A percentile compares a stretch with the other conserved stretches of the same genome.
phyloP scores from a whole-genome alignment of 768 basidiomycete species.

The Mrakia blollopis region DNA sequence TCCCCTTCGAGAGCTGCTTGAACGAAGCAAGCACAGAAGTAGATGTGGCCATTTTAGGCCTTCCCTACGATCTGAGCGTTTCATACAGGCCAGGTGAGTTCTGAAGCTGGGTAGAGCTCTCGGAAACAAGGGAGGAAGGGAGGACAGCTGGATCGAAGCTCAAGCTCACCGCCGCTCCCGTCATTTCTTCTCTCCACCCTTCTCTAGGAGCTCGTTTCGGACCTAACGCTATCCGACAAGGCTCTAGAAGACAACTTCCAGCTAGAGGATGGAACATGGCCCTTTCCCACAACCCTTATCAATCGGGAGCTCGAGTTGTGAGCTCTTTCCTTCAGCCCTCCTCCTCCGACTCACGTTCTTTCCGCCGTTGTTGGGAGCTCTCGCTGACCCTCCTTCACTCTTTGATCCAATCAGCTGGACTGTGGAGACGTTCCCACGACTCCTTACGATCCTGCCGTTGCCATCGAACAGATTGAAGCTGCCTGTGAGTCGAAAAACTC shows the following conservation, averaged over 20 bases:
- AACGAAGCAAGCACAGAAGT: slow-evolving; percentile 54
- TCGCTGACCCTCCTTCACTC: background rate
- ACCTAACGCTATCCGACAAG: slow-evolving; percentile 75
- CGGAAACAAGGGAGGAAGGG: too few relatives aligned
- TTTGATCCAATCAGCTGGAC: slow-evolving; percentile 1
- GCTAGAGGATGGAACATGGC: slow-evolving; percentile 25
- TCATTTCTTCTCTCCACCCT: background rate
- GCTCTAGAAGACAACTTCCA: slow-evolving; percentile 51
- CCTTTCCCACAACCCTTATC: slow-evolving; percentile 26
- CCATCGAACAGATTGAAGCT: slow-evolving; percentile 79
- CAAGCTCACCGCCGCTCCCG: slow-evolving; percentile 50
- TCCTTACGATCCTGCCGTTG: slow-evolving; percentile 76
- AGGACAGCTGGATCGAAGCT: slow-evolving; percentile 42
- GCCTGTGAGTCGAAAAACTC: slow-evolving; percentile 49
- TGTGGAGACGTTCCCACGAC: slow-evolving; percentile 60
- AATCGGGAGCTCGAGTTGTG: slow-evolving; percentile 19
- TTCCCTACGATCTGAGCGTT: slow-evolving; percentile 45
- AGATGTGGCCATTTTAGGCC: slow-evolving; percentile 65
- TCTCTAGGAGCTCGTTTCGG: slow-evolving; percentile 75
- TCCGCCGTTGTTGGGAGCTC: background rate
- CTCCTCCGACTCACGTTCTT: background rate
- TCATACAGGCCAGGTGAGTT: slow-evolving; percentile 38
- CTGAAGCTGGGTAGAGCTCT: too few relatives aligned
- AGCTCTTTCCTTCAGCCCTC: background rate
- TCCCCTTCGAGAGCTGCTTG: slow-evolving; percentile 67